Evolutionary conservation across 805 yeast genomes (phyloP).

Genomic region (Metahyphopichia silvanorum): DNA sequence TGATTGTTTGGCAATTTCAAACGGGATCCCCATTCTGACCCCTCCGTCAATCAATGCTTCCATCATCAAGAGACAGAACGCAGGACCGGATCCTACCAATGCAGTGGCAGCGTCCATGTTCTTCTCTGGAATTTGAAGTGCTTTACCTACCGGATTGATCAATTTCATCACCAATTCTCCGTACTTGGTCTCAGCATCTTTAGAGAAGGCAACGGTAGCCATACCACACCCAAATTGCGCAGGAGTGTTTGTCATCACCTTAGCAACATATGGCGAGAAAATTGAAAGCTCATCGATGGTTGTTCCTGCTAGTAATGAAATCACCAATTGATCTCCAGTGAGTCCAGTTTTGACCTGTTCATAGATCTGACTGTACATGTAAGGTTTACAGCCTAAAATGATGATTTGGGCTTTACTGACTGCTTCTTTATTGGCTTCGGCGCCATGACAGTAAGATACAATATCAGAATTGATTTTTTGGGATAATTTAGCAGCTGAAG

Average conservation of each 20-base stretch:
- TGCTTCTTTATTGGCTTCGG: constrained; percentile 50
- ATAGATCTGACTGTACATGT: constrained; percentile 61
- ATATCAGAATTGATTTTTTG: constrained; percentile 41
- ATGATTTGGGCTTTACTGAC: constrained; percentile 65
- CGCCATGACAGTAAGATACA: constrained; percentile 49
- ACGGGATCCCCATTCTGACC: constrained; percentile 89
- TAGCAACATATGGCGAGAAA: constrained; percentile 60
- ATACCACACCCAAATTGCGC: constrained; percentile 91
- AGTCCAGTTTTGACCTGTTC: constrained; percentile 45
- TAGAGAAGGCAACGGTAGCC: constrained; percentile 83
- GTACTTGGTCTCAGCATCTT: constrained; percentile 38
- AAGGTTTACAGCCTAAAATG: constrained; percentile 88
- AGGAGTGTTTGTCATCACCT: constrained; percentile 99
- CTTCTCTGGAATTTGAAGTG: constrained; percentile 73
- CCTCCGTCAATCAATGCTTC: constrained; percentile 95
- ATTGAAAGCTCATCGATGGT: constrained; percentile 64
- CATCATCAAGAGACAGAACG: constrained; percentile 83
- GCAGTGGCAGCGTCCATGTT: constrained; percentile 97
- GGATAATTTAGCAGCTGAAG: constrained; percentile 36
- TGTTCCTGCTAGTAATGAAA: constrained; percentile 91
- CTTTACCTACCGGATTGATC: constrained; percentile 64
- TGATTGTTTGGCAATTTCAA: constrained; percentile 73
- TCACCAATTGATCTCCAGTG: constrained; percentile 54
- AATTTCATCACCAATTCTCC: constrained; percentile 50
- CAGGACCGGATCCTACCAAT: constrained; percentile 95